These are phyloP conservation scores for Zalaria sp. DNA, from an alignment of 2,329 filamentous ascomycete species.

Conservation along the genomic window DNA sequence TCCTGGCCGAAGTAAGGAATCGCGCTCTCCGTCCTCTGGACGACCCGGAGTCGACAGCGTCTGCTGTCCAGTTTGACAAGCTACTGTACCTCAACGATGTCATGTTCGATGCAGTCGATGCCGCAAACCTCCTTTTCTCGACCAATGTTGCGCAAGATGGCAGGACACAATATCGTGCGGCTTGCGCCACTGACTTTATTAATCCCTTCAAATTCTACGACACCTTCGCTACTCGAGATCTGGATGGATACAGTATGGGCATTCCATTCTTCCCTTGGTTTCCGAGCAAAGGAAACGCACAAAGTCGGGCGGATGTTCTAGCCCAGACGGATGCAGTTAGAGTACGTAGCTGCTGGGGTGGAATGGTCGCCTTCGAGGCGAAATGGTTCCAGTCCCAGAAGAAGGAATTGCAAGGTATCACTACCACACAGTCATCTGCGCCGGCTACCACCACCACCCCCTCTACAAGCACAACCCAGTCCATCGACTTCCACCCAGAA, in stretches of 20 bases:
- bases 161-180: slow-evolving; percentile 44
- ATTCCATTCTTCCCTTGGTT: slow-evolving; percentile 58
- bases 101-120: slow-evolving; percentile 44
- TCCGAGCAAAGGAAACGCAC: slow-evolving; percentile 35
- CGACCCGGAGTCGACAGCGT: slow-evolving; percentile 27
- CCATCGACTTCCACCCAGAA: not conserved
- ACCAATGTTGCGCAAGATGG: slow-evolving; percentile 42
- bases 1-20: slow-evolving; percentile 60
- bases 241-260: slow-evolving; percentile 47
- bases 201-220: slow-evolving; percentile 59
- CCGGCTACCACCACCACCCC: too few relatives aligned
- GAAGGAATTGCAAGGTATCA: too few relatives aligned
- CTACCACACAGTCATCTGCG: too few relatives aligned
- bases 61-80: slow-evolving; percentile 35
- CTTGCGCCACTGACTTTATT: slow-evolving; percentile 58
- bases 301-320: slow-evolving; percentile 47
- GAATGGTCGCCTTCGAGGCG: slow-evolving; percentile 56
- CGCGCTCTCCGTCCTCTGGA: slow-evolving; percentile 51
- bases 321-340: slow-evolving; percentile 48
- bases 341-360: slow-evolving; percentile 64
- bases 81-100: slow-evolving; percentile 55
- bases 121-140: slow-evolving; percentile 48
- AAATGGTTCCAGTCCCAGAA: slow-evolving; percentile 36
- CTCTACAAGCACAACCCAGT: too few relatives aligned
- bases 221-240: slow-evolving; percentile 56